Base-by-base conservation (phyloP, 2,329 filamentous ascomycete species). In the Pyrenochaeta sp. region DNA sequence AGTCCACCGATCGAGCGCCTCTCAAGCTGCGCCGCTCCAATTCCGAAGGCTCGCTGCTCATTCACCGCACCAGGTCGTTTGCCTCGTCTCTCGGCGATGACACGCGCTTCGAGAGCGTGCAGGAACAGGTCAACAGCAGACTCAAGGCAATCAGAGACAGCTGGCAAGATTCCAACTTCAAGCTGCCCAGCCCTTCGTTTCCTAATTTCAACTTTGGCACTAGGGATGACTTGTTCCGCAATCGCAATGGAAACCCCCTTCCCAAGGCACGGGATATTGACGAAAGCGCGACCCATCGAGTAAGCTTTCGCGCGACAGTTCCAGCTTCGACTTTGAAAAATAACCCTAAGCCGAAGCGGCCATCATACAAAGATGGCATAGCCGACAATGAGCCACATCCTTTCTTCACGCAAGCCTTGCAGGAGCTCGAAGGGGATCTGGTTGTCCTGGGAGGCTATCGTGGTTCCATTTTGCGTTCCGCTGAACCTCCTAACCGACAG, bases 101-200 rank as follows among this genome's bases (percentile, higher is more conserved):
- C 59, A 83, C 84, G 26, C 81, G 86, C 30, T 97, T 94, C 68
- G 83, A 88, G 35, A 79, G 94, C 68, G 84, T 96, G 9, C 83
- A 86, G 29, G 88, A 90, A 49, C 89, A 94, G 75, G 87, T 93
- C 55, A 97, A 96, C 61, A 90, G 88, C 57, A 82, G 93, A 28
- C 80, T 94, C 63, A 96, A 96, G 73, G 93, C 93, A 4, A 89
- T 97, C 67, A 88, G 86, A 63, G 92, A 96, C 67, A 95, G 88
- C 63, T 83, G 89, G 50, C 86, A 90, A 64, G 91, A 96, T 59
- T 89, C 91, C 2, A 89, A 85, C 41, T 87, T 92, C 71, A 89
- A 85, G 62, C 52, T 78, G 35, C 76, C 76, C 13, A 65, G 77
- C 42, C 71, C 75, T 11, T 67, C 65, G 2, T 79, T 90, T 63